Conservation (phyloP, 2,329 filamentous ascomycete species). For the Phaeosphaeria sp. region DNA sequence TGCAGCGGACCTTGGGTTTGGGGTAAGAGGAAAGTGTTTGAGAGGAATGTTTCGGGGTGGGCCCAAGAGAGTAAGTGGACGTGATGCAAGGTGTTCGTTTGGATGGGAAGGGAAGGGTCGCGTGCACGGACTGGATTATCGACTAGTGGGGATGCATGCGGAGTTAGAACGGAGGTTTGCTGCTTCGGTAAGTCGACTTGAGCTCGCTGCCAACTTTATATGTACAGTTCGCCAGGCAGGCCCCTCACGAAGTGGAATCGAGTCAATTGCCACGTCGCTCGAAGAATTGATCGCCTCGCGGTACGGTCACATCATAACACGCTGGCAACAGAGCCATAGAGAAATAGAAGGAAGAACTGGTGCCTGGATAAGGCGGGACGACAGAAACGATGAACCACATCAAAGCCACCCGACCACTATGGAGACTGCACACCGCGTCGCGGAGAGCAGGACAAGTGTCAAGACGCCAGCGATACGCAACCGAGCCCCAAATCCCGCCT, state of each 20-base stretch:
- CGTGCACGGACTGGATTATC: conserved; percentile 22
- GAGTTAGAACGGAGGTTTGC: conserved; percentile 34
- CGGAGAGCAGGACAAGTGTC: conserved; percentile 9
- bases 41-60: conserved; percentile 3
- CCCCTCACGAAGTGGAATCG: background rate
- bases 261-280: conserved; percentile 10
- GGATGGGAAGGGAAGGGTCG: conserved; percentile 15
- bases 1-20: background rate
- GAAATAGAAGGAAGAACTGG: conserved; percentile 9
- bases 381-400: conserved; percentile 22
- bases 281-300: background rate
- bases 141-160: conserved; percentile 13
- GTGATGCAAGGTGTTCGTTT: conserved; percentile 45
- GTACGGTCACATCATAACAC: background rate
- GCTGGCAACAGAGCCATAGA: background rate
- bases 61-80: background rate
- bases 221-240: background rate
- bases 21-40: background rate
- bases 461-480: conserved; percentile 25
- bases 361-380: conserved; percentile 9
- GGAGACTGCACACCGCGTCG: conserved; percentile 4
- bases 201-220: background rate
- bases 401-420: conserved; percentile 8
- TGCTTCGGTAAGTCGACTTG: conserved; percentile 4
- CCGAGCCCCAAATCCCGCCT: conserved; percentile 9